Evolutionary conservation across 2,329 filamentous ascomycete species (phyloP), one percentile per base, ranked within the genome.

Genomic region (Aspergillus phoenicis): DNA sequence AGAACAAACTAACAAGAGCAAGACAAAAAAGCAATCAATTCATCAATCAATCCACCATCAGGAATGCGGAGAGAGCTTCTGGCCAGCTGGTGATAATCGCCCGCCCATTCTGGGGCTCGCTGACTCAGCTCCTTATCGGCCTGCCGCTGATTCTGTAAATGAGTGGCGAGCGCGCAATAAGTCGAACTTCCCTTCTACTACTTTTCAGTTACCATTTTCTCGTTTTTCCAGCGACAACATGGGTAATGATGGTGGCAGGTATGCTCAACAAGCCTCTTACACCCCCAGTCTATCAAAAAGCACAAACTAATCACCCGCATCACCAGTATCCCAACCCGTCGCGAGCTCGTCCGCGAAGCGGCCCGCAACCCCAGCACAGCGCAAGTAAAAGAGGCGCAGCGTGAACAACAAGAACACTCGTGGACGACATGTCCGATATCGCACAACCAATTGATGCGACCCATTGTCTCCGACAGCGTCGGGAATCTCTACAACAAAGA

Each of bases 401-500:
- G 90, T 73, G 94, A 97, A 77, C 90, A 91, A 45, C 89, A 95
- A 72, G 85, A 87, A 62, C 93, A 98, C 77, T 86, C 88, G 69
- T 99, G 95, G 95, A 85, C 86, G 5, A 90, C 88, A 64, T 96
- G 95, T 71, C 91, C 93, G 0, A 82, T 99, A n/a, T 96, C 91
- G 1, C 89, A 90, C 65, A 86, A 88, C 61, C 85, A 87, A 0
- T 85, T 99, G 20, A 84, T 87, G 22, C 81, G 86, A 48, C 90
- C 91, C 4, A 86, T 93, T 15, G 93, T 97, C 0, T 95, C 93
- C 0, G 95, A 99, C 77, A 89, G 85, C 64, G 84, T 85, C 4
- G 96, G 96, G 1, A 88, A 88, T 20, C 83, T 99, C 0, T 99
- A 97, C 83, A 98, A 97, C 74, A 98, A 98, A 78, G 93, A 98